These are phyloP conservation scores for Choiromyces venosus DNA, from an alignment of 495 filamentous ascomycete species.

Conservation along the genomic window DNA sequence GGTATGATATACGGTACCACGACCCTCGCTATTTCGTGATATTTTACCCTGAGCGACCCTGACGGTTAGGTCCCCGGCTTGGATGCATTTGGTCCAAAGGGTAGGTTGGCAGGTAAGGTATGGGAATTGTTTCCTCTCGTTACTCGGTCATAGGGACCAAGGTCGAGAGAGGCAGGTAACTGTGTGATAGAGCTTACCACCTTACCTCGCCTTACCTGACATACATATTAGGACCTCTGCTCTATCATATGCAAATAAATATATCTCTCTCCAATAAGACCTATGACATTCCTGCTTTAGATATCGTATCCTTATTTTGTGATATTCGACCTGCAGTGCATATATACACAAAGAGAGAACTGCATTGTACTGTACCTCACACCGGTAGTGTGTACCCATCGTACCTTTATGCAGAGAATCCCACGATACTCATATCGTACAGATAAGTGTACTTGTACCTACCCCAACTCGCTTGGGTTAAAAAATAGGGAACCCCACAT, in stretches of 20 bases:
- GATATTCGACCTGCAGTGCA: not conserved
- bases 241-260: not conserved
- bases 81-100: not conserved
- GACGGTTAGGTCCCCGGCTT: not conserved
- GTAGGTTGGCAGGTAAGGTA: not conserved
- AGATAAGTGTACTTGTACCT: not conserved
- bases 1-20: not conserved
- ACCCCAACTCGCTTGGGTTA: not conserved
- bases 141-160: slow-evolving; percentile 18
- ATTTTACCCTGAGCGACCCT: not conserved
- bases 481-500: not conserved
- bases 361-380: not conserved
- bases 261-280: not conserved
- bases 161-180: not conserved
- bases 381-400: not conserved
- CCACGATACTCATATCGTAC: not conserved
- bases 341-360: not conserved
- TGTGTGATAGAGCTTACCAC: not conserved
- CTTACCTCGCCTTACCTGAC: no score
- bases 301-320: not conserved
- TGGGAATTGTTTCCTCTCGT: slow-evolving; percentile 12
- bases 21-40: not conserved
- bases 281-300: not conserved
- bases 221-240: not conserved
- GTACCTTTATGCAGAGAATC: not conserved